A percentile compares a stretch with the other conserved stretches of the same genome.
These are phyloP conservation scores for Rhododendron simsii DNA, from an alignment of 148 eudicot genomes.

Conservation along the genomic window DNA sequence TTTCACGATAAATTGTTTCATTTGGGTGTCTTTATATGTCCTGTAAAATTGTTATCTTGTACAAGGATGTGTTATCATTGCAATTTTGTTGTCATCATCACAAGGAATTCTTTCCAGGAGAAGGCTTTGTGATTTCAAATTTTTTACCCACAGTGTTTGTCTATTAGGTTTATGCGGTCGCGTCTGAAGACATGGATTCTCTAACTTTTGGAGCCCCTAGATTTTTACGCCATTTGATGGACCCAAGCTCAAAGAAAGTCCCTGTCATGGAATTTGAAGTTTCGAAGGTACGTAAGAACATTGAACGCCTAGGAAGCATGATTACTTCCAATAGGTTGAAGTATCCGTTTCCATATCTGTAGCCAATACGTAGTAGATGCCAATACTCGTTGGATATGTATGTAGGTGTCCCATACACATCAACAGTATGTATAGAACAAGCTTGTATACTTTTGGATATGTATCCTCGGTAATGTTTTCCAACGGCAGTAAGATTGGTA, in stretches of 20 bases:
- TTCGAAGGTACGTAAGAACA: conserved; percentile 53
- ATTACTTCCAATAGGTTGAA: neutral
- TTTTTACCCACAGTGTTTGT: neutral
- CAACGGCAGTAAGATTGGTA: neutral
- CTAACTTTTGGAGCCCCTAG: conserved; percentile 93
- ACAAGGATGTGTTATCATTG: neutral
- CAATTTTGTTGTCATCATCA: neutral
- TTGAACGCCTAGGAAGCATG: neutral
- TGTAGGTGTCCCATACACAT: neutral
- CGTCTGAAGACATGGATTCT: conserved; percentile 99
- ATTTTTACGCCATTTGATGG: conserved; percentile 97
- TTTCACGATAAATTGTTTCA: neutral
- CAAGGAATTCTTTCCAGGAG: neutral
- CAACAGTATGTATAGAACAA: neutral
- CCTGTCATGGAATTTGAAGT: conserved; percentile 99
- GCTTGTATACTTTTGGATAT: neutral
- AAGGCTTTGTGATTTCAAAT: neutral
- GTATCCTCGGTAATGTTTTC: neutral
- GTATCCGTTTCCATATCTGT: neutral
- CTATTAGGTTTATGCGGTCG: conserved; percentile 86
- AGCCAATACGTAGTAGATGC: neutral
- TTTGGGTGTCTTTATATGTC: neutral
- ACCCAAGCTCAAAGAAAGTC: conserved; percentile 90
- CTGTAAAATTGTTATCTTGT: neutral
- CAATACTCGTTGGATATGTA: neutral